phyloP scores from a whole-genome alignment of 768 basidiomycete species.

The Phlebiopsis flavidoalba region DNA sequence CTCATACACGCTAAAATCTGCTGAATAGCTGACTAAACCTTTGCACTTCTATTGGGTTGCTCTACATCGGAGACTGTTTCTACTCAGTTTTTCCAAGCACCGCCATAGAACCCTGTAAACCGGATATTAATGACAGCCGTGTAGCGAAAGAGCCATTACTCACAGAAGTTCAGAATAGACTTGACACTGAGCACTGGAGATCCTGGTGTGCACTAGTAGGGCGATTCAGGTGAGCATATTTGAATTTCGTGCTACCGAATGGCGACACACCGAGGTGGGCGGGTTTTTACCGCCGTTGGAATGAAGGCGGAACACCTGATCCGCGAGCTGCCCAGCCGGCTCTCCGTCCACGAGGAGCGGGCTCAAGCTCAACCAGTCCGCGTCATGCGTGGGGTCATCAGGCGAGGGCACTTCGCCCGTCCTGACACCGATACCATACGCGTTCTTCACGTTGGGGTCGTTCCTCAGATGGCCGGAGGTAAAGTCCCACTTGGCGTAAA shows the following conservation, averaged over 20 bases:
- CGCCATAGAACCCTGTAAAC: not conserved
- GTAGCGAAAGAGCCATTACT: slow-evolving; percentile 17
- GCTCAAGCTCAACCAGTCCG: slow-evolving; percentile 50
- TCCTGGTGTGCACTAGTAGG: slow-evolving; percentile 27
- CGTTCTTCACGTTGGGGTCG: slow-evolving; percentile 30
- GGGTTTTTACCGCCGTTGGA: slow-evolving; percentile 51
- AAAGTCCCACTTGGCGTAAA: slow-evolving; percentile 54
- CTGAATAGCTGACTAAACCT: too few relatives aligned
- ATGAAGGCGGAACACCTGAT: slow-evolving; percentile 43
- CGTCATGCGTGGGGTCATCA: slow-evolving; percentile 31
- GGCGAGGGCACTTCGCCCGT: slow-evolving; percentile 37
- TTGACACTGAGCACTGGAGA: slow-evolving; percentile 39
- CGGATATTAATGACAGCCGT: not conserved
- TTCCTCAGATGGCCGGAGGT: slow-evolving; percentile 34
- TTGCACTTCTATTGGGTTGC: too few relatives aligned
- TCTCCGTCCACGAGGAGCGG: slow-evolving; percentile 24
- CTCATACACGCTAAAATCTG: too few relatives aligned
- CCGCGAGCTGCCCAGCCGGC: slow-evolving; percentile 44
- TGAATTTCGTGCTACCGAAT: slow-evolving; percentile 4
- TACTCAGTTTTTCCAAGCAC: not conserved
- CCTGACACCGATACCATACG: slow-evolving; percentile 44
- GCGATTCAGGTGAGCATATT: too few relatives aligned
- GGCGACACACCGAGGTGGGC: slow-evolving; percentile 26
- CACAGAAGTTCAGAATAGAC: slow-evolving; percentile 49
- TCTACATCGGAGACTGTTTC: too few relatives aligned